phyloP scores from a whole-genome alignment of 192 early-diverging fungal species.

The Chytriomyces sp. region DNA sequence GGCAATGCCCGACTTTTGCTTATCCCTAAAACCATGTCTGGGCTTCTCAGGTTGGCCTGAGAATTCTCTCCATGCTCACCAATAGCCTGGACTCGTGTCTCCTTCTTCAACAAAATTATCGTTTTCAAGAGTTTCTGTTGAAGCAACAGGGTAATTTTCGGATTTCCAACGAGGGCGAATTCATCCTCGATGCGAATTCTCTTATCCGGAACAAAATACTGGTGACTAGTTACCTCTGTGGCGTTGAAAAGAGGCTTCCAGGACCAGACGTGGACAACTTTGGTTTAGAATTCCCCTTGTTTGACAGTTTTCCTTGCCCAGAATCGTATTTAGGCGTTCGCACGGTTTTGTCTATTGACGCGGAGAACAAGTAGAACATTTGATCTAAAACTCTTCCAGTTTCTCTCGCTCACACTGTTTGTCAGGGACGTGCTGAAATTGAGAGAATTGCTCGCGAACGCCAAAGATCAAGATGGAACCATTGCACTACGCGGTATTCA shows the following conservation, averaged over 20 bases:
- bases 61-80: conserved; percentile 40
- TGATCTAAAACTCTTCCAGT: neutral
- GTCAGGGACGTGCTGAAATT: neutral
- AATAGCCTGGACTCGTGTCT: conserved; percentile 51
- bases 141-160: conserved; percentile 30
- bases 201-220: conserved; percentile 47
- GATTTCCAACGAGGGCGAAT: neutral
- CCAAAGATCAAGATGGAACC: neutral
- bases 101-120: conserved; percentile 42
- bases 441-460: neutral
- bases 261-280: neutral
- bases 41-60: conserved; percentile 37
- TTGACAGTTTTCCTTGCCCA: conserved; percentile 20
- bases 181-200: conserved; percentile 47
- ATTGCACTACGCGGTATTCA: neutral
- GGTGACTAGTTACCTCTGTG: conserved; percentile 37
- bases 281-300: conserved; percentile 13
- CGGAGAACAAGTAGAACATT: neutral
- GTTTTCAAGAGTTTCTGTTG: conserved; percentile 41
- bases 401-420: neutral
- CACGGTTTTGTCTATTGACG: neutral
- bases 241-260: conserved; percentile 15
- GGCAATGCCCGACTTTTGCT: neutral
- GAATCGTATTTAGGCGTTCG: neutral
- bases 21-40: neutral